Base-by-base conservation (phyloP, 306 rosid species). In the Morella rubra region DNA sequence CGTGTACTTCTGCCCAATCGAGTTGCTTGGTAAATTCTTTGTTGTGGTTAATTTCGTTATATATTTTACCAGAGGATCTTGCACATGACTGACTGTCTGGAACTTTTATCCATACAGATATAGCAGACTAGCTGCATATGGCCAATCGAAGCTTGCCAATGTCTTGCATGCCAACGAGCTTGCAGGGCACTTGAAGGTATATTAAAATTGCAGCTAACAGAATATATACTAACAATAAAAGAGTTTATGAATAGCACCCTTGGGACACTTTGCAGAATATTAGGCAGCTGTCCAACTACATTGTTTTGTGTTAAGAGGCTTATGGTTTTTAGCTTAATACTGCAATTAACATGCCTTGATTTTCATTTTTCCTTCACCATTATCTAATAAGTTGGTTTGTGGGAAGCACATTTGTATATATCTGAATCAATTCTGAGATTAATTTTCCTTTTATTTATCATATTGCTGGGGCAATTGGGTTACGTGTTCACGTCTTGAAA, bases 91-190 rank as follows among this genome's bases (percentile, higher is more conserved):
- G 41, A 68, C 18, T 19, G 44, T 49, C 8, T 58, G 65, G 72
- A n/a, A 56, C 37, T 45, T 73, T 44, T 54, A 71, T 18, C 49
- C 61, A 58, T 78, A 78, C 88, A 94, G 98, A 82, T 94, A 91
- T 85, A 81, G 15, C 71, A 87, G 83, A 49, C 78, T 85, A 74
- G 55, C 74, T 44, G 99, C 99, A 56, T 95, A 95, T 77, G 98
- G 98, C 78, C 98, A 92, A 61, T 91, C 99, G 59, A 95, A 95
- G 89, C 91, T 95, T 70, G 92, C 97, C 54, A 95, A 95, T 76
- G 62, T 92, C 73, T 86, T 95, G 84, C 97, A 92, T 77, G 91
- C 96, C 66, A 95, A 91, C 47, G 96, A 95, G 84, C 96, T 95
- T 65, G 15, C 97, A 44, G 86, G 83, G 83, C 81, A 49, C 32